A percentile compares a stretch with the other conserved stretches of the same genome.
Evolutionary conservation across 2,329 filamentous ascomycete species (phyloP).

Genomic region (Phialophora macrospora): DNA sequence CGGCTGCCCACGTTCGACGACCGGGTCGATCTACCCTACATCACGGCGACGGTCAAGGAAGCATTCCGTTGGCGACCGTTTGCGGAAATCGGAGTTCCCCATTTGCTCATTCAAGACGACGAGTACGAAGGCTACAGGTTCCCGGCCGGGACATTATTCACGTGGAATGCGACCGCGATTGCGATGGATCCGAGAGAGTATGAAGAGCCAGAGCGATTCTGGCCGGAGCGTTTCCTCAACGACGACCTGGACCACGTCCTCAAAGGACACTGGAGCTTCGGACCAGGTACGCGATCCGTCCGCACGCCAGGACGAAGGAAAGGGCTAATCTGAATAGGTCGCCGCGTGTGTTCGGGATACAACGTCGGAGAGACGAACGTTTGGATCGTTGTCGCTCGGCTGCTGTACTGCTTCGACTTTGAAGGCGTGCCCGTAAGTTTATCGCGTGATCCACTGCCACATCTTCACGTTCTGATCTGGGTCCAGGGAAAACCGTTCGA

Average conservation of each 20-base stretch:
- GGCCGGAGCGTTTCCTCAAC: constrained; percentile 35
- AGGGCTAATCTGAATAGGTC: constrained; percentile 12
- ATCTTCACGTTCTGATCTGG: not conserved
- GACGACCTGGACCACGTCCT: constrained; percentile 39
- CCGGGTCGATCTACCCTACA: constrained; percentile 42
- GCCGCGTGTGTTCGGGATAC: constrained; percentile 32
- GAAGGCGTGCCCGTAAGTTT: constrained; percentile 27
- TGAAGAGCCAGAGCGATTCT: constrained; percentile 36
- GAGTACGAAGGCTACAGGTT: constrained; percentile 55
- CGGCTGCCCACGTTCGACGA: constrained; percentile 45
- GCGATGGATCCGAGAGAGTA: constrained; percentile 46
- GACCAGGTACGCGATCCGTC: constrained; percentile 26
- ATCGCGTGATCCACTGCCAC: not conserved
- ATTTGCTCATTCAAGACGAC: constrained; percentile 38
- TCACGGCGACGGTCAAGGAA: constrained; percentile 44
- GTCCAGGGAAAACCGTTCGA: constrained; percentile 28
- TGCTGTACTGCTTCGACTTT: constrained; percentile 37
- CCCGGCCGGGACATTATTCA: constrained; percentile 55
- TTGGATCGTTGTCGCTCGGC: constrained; percentile 29
- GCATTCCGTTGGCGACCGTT: constrained; percentile 47
- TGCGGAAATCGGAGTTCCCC: constrained; percentile 47
- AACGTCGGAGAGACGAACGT: constrained; percentile 35
- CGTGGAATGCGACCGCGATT: constrained; percentile 54
- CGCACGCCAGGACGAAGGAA: not conserved
- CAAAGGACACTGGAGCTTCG: constrained; percentile 41